These are phyloP conservation scores for Phytophthora chlamydospora DNA, from an alignment of 352 stramenopile genomes.

Conservation along the genomic window DNA sequence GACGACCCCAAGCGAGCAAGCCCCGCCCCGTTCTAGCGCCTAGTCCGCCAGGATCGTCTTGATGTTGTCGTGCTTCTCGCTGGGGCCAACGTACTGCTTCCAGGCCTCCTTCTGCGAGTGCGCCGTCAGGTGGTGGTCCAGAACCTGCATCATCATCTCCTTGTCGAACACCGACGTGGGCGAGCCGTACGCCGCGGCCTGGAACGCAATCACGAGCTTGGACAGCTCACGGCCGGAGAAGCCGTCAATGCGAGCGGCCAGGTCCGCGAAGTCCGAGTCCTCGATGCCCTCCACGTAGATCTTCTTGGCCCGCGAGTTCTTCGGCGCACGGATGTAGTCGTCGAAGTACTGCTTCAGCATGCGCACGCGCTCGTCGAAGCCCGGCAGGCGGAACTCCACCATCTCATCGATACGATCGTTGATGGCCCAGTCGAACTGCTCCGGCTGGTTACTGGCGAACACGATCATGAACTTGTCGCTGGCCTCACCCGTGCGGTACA, in stretches of 20 bases:
- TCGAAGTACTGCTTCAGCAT: conserved; percentile 99
- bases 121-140: conserved; percentile 94
- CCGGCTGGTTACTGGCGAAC: conserved; percentile 98
- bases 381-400: conserved; percentile 96
- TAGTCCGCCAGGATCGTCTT: conserved; percentile 63
- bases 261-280: conserved; percentile 91
- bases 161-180: conserved; percentile 93
- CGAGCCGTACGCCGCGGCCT: conserved; percentile 97
- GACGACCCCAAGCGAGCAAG: conserved; percentile 7
- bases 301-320: conserved; percentile 86
- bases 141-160: conserved; percentile 93
- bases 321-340: conserved; percentile 94
- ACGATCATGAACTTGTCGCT: conserved; percentile 99
- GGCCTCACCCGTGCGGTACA: conserved; percentile 97
- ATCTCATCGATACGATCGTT: conserved; percentile 99
- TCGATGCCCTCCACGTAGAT: conserved; percentile 93
- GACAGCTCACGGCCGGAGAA: conserved; percentile 99
- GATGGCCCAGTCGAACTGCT: conserved; percentile 99
- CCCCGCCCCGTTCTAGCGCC: conserved; percentile 19
- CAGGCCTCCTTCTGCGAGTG: conserved; percentile 95
- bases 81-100: conserved; percentile 82
- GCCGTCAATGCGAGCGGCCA: conserved; percentile 94
- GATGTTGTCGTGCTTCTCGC: conserved; percentile 54
- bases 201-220: conserved; percentile 99
- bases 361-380: conserved; percentile 92